Evolutionary conservation across 2,329 filamentous ascomycete species (phyloP), one percentile per base, ranked within the genome.

Genomic region (Chrysoporthe deuterocubensis): DNA sequence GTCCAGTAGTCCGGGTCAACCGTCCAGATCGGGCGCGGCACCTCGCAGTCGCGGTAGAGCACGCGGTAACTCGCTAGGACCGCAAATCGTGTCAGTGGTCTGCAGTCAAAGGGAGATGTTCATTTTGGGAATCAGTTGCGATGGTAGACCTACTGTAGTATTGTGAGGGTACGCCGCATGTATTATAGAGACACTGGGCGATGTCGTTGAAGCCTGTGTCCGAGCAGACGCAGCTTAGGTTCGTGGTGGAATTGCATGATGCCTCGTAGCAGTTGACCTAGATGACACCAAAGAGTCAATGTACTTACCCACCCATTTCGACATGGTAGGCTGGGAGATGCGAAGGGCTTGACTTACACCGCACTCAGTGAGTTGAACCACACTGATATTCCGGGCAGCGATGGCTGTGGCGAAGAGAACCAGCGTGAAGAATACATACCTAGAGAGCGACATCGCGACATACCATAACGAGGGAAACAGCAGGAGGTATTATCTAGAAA

Each of bases 21-120:
- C 13, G 63, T 66, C 63, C 62, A 68, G 16, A 68, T 26, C 6
- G 67, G 67, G 9, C 43, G 58, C 16, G 62, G 50, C 50, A 62
- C 43, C 4, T 66, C 59, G 37, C 67, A 68, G 14, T 59, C 60
- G 14, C 58, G n/a, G 37, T 68, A 58, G 16, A 68, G 26, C 1
- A 43, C 34, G 14, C 67, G 67, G 21, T 34, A 68, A 43, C 54
- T 66, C 21, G 56, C 67, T 68, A 14, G 4, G 11, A 21, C 8
- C 8, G 34, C 34, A 5, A 5, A 16, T 6, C 6, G 5, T 54
- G 40, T 60, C 32, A 56, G 56, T 21, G 6, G 21, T 18, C 9
- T 40, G 6, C 18, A 5, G 43, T 1, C 21, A 32, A 16, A 40
- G 26, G 14, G 26, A 0, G 3, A n/a, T 40, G 54, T 11, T 52